A percentile compares a stretch with the other conserved stretches of the same genome.
phyloP scores from a whole-genome alignment of 306 rosid genomes.

The Urtica urens region DNA sequence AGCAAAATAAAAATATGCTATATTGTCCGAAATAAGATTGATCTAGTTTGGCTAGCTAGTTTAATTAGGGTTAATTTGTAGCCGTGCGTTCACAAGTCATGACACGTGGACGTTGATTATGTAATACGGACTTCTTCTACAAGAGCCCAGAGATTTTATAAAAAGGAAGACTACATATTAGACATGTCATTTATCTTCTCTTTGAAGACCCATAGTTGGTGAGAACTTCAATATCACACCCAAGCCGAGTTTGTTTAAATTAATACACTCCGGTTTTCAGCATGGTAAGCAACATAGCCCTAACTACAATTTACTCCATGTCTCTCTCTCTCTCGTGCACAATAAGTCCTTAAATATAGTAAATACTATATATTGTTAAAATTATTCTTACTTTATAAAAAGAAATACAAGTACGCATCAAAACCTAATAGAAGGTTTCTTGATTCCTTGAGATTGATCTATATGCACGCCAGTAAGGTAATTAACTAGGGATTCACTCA shows the following conservation, averaged over 20 bases:
- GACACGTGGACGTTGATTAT: neutral
- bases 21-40: slow-evolving; percentile 9
- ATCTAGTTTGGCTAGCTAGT: neutral
- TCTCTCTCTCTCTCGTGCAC: slow-evolving; percentile 2
- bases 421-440: slow-evolving; percentile 7
- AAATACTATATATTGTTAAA: no score
- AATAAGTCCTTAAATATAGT: no score
- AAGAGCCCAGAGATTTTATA: neutral
- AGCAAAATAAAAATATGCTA: neutral
- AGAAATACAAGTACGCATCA: neutral
- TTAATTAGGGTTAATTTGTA: no score
- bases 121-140: slow-evolving; percentile 4
- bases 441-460: neutral
- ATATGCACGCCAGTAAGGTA: slow-evolving; percentile 5
- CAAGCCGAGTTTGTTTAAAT: slow-evolving; percentile 37
- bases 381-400: neutral
- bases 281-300: slow-evolving; percentile 30
- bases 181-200: slow-evolving; percentile 26
- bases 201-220: slow-evolving; percentile 73
- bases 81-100: no score
- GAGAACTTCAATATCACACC: slow-evolving; percentile 58
- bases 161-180: neutral
- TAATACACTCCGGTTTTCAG: slow-evolving; percentile 27
- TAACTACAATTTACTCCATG: neutral
- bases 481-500: neutral